Percentiles rank a stretch among this genome's conserved stretches.
Conservation (phyloP, 768 basidiomycete species). For the Mycena kentingensis region DNA sequence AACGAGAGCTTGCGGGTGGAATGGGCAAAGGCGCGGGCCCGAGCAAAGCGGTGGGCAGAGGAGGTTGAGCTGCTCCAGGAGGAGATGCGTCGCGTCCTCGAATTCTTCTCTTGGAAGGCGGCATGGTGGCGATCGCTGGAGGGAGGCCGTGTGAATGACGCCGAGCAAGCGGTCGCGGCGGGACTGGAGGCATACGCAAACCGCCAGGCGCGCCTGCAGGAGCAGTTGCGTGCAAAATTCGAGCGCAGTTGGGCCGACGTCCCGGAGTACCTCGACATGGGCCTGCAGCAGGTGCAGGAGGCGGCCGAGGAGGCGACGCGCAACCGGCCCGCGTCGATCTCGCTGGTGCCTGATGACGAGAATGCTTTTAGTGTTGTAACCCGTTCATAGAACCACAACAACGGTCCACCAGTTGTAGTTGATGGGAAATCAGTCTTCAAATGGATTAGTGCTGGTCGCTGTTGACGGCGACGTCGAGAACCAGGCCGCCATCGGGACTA, state of each 20-base stretch:
- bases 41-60: slow-evolving; percentile 19
- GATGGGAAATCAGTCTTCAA: no score
- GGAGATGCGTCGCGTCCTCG: slow-evolving; percentile 23
- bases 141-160: background rate
- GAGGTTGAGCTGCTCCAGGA: slow-evolving; percentile 20
- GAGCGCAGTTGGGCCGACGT: background rate
- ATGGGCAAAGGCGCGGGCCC: slow-evolving; percentile 21
- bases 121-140: slow-evolving; percentile 14
- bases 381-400: no score
- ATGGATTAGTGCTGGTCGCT: no score
- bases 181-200: background rate
- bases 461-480: no score
- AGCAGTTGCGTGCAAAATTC: background rate
- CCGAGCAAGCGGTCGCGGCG: background rate
- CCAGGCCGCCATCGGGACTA: no score
- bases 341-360: background rate
- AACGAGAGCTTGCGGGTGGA: no score
- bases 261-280: background rate
- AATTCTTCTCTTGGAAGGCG: slow-evolving; percentile 10
- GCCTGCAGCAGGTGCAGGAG: background rate
- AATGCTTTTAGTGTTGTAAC: no score
- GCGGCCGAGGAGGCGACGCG: background rate
- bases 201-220: background rate
- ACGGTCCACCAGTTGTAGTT: no score
- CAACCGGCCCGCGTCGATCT: background rate